Evolutionary conservation across 805 yeast genomes (phyloP).

Genomic region (Yamadazyma nakazawae): DNA sequence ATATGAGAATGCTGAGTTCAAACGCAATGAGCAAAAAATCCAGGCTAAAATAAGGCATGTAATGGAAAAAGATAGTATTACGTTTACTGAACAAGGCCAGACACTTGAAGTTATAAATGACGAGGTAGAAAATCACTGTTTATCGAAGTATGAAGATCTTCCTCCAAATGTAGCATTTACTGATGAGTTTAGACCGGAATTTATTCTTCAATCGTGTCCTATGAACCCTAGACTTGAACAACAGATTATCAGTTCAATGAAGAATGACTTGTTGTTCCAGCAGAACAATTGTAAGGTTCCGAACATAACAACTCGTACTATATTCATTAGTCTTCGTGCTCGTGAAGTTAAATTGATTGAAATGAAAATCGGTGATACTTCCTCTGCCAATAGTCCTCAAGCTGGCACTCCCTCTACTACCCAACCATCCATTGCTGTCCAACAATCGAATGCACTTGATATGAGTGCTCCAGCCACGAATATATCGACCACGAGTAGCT

Average conservation of each 20-base stretch:
- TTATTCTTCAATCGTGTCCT: slow-evolving; percentile 54
- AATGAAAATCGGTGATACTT: slow-evolving; percentile 26
- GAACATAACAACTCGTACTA: slow-evolving; percentile 32
- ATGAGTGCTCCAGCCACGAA: neutral
- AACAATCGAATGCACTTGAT: neutral
- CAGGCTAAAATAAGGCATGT: slow-evolving; percentile 22
- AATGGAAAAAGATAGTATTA: slow-evolving; percentile 17
- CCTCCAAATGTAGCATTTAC: slow-evolving; percentile 40
- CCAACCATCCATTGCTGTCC: neutral
- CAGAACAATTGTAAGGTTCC: slow-evolving; percentile 35
- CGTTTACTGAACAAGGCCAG: slow-evolving; percentile 4
- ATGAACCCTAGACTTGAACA: slow-evolving; percentile 47
- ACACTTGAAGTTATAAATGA: slow-evolving; percentile 5
- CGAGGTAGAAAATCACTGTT: neutral
- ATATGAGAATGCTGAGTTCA: slow-evolving; percentile 17
- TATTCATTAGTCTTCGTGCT: slow-evolving; percentile 43
- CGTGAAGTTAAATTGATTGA: slow-evolving; percentile 45
- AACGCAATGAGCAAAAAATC: slow-evolving; percentile 20
- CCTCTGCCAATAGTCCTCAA: neutral
- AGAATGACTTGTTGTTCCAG: slow-evolving; percentile 45
- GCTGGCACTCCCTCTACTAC: slow-evolving; percentile 4
- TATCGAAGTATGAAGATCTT: slow-evolving; percentile 19
- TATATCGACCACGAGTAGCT: neutral
- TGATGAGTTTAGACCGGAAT: slow-evolving; percentile 53
- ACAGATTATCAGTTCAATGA: slow-evolving; percentile 50